phyloP scores from a whole-genome alignment of 2,329 filamentous ascomycete species.

The Trichoderma atroviride region DNA sequence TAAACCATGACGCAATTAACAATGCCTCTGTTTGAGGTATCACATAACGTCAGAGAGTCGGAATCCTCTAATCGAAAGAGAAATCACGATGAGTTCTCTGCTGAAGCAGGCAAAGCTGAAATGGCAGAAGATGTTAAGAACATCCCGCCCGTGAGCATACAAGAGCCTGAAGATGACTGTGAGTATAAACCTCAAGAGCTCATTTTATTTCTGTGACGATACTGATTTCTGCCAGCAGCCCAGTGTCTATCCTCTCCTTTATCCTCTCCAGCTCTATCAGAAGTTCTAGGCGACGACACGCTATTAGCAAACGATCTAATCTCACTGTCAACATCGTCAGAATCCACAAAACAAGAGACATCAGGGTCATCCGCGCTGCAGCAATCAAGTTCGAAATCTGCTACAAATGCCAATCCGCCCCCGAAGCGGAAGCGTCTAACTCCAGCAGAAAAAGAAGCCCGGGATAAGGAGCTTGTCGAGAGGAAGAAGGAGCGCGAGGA shows the following conservation, averaged over 20 bases:
- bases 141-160: conserved; percentile 26
- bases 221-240: not conserved
- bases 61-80: conserved; percentile 49
- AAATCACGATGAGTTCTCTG: conserved; percentile 50
- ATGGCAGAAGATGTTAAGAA: conserved; percentile 30
- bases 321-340: conserved; percentile 40
- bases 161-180: conserved; percentile 34
- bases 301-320: conserved; percentile 41
- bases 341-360: conserved; percentile 31
- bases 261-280: conserved; percentile 44
- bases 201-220: conserved; percentile 30
- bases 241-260: conserved; percentile 36
- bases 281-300: conserved; percentile 45
- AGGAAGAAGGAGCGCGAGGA: conserved; percentile 43
- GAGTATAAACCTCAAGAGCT: conserved; percentile 27
- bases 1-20: not conserved
- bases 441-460: conserved; percentile 40
- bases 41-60: conserved; percentile 52
- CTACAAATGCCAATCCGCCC: conserved; percentile 35
- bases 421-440: conserved; percentile 50
- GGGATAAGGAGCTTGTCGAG: conserved; percentile 37
- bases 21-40: conserved; percentile 54
- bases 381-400: conserved; percentile 29
- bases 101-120: conserved; percentile 37
- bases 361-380: conserved; percentile 14